Evolutionary conservation across 257 asterid genomes (phyloP), one percentile per base, ranked within the genome.

Genomic region (Rubia yunnanensis): DNA sequence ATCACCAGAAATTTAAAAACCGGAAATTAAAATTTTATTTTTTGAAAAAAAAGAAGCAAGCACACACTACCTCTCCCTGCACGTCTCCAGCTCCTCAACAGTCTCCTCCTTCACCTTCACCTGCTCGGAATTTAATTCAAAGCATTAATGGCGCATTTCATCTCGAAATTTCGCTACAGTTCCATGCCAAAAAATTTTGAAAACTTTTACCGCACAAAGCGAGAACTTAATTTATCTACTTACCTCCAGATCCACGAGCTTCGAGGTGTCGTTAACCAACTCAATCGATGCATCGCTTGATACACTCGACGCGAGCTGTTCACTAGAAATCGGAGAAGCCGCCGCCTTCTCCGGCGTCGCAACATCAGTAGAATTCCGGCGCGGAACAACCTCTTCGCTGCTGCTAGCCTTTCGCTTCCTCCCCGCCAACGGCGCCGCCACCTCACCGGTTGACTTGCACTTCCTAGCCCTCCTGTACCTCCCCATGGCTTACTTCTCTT

Each of bases 241-340:
- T 73, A 87, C 89, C 83, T 86, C 54, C 76, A 82, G 96, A 89
- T 89, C 94, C 76, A 67, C 49, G 41, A 65, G 60, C 63, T 80
- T 58, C 63, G 75, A 76, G 60, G 67, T 64, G 69, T 48, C 77
- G 55, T 67, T 64, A 6, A 68, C 69, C 63, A 68, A 65, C 63
- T 78, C 82, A 63, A 66, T 64, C 4, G 85, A 76, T 65, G 72
- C 80, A 59, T 82, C 73, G 61, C 84, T 81, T 44, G 85, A 81
- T 72, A 74, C 73, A 58, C 79, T 71, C 67, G 84, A 72, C 6
- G 88, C 77, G 32, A 46, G 68, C 60, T 18, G 84, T 11, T 68
- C 81, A 52, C 73, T 77, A 5, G 81, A 71, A 60, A 49, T 59
- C 20, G 78, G 60, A 13, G 36, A 52, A 18, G 53, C 75, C 35